A percentile compares a stretch with the other conserved stretches of the same genome.
phyloP scores from a whole-genome alignment of 2,329 filamentous ascomycete species.

The Trichophyton schoenleinii region DNA sequence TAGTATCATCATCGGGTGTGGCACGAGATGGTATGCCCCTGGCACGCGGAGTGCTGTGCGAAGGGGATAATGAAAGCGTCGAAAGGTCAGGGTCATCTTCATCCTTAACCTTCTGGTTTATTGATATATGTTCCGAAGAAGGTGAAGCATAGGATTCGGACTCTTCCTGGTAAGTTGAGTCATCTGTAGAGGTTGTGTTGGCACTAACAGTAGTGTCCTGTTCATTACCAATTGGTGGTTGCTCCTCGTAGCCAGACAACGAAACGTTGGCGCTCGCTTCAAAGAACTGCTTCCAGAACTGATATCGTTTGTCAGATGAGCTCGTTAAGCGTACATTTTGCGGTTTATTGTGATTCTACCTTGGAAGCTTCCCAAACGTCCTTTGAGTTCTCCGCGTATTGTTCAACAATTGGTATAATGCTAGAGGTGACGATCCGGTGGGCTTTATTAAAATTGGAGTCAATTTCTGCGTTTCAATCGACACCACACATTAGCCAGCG shows the following conservation, averaged over 20 bases:
- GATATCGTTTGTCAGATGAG: constrained; percentile 5
- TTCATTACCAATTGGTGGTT: constrained; percentile 47
- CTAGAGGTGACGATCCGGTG: constrained; percentile 91
- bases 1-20: background rate
- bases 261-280: constrained; percentile 96
- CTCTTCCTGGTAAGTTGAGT: constrained; percentile 29
- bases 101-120: constrained; percentile 18
- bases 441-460: constrained; percentile 93
- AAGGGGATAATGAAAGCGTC: constrained; percentile 30
- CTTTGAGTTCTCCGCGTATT: constrained; percentile 86
- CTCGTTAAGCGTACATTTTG: background rate
- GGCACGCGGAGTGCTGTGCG: constrained; percentile 37
- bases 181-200: constrained; percentile 44
- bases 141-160: constrained; percentile 32
- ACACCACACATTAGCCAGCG: background rate
- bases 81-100: constrained; percentile 37
- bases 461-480: constrained; percentile 57
- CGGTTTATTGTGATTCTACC: constrained; percentile 35
- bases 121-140: constrained; percentile 20
- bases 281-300: constrained; percentile 99
- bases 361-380: constrained; percentile 96
- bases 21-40: constrained; percentile 17
- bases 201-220: constrained; percentile 41
- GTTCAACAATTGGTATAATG: constrained; percentile 84
- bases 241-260: constrained; percentile 84